Base-by-base conservation (phyloP, 495 filamentous ascomycete genomes). In the Astrothelium subdiscretum region DNA sequence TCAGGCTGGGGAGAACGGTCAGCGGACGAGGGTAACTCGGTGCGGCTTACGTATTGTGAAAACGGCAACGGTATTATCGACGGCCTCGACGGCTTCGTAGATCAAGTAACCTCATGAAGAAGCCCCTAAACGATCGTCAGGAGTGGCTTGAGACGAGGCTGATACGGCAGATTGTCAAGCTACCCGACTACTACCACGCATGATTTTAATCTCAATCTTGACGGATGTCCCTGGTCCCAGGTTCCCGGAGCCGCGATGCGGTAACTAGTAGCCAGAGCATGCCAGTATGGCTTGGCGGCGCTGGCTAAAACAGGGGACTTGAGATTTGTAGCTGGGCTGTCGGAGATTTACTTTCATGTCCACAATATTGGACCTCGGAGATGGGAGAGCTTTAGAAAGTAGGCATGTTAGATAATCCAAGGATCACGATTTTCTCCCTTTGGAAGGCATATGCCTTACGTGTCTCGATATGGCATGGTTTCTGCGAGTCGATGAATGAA, bases 121-220 rank as follows among this genome's bases (percentile, higher is more conserved):
- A 54, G 48, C 29, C 24, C 22, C 24, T 29, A 26, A 54, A 54
- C 15, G 48, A 54, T 54, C 48, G n/a, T 29, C 48, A 54, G 48
- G 48, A 26, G 48, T 54, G 48, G 48, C 48, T 54, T 54, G 48
- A 29, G 48, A 54, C 48, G 48, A 54, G 48, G 48, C 48, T 54
- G 20, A 24, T 27, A 54, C 20, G 24, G 48, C 48, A 54, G 48
- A 54, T 54, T 54, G 20, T 11, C 24, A 54, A 11, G 24, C 48
- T 38, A 6, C 8, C 35, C 35, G 15, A 48, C 5, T 54, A 8
- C 24, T 8, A 54, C 3, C 48, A 54, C 48, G 5, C 22, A 24
- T 29, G 11, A 27, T 20, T 27, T 5, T 8, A 20, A 3, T 24
- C 2, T 22, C 8, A 54, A 8, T 29, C 5, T 54, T 54, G 29